These are phyloP conservation scores for Pseudevernia furfuracea DNA, from an alignment of 495 filamentous ascomycete species.

Conservation along the genomic window DNA sequence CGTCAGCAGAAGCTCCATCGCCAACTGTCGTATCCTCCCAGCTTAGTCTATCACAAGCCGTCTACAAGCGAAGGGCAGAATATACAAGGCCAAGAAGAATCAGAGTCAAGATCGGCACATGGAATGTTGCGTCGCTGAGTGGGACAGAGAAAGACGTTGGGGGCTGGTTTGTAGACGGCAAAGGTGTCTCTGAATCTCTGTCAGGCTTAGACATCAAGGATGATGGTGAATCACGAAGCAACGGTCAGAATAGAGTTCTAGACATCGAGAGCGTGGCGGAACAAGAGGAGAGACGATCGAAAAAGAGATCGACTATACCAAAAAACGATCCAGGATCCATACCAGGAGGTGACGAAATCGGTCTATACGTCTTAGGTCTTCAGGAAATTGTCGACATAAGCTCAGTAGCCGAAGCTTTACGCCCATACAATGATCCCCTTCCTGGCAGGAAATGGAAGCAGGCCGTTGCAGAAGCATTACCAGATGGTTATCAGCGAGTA, in stretches of 20 bases:
- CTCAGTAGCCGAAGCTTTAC: slow-evolving; percentile 53
- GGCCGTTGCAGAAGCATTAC: slow-evolving; percentile 61
- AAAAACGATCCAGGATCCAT: slow-evolving; percentile 32
- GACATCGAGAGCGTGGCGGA: slow-evolving; percentile 34
- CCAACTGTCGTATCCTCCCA: slow-evolving; percentile 28
- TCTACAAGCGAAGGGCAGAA: slow-evolving; percentile 67
- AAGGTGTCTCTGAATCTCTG: slow-evolving; percentile 56
- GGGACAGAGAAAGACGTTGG: slow-evolving; percentile 80
- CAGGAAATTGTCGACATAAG: slow-evolving; percentile 89
- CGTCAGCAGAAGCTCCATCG: slow-evolving; percentile 23
- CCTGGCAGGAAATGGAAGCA: slow-evolving; percentile 71
- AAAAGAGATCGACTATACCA: slow-evolving; percentile 34
- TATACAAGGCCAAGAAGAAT: slow-evolving; percentile 64
- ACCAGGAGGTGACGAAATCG: slow-evolving; percentile 53
- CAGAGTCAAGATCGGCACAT: slow-evolving; percentile 79
- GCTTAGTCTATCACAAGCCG: slow-evolving; percentile 47
- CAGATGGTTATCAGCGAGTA: slow-evolving; percentile 65
- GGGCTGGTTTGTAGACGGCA: slow-evolving; percentile 74
- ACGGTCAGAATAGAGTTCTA: slow-evolving; percentile 22
- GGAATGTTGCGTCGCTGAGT: slow-evolving; percentile 84
- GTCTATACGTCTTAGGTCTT: slow-evolving; percentile 80
- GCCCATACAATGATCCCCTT: slow-evolving; percentile 64
- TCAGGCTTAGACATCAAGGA: slow-evolving; percentile 42
- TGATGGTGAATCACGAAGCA: slow-evolving; percentile 23
- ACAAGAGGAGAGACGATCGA: slow-evolving; percentile 37